Conservation (phyloP, 2,329 filamentous ascomycete species). For the Didymella segeticola region DNA sequence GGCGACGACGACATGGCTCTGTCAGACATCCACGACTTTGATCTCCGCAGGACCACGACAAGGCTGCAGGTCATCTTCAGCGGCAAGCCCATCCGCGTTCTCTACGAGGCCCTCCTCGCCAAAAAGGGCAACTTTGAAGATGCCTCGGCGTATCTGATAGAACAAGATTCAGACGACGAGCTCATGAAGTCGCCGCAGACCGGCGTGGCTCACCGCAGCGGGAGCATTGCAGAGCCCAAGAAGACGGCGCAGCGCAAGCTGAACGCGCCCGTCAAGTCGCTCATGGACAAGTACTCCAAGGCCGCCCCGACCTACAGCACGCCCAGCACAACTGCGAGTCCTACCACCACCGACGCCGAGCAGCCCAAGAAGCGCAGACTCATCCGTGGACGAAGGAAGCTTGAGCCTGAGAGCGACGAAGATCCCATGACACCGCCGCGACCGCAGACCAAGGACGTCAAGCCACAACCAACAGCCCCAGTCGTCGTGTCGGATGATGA, state of each 20-base stretch:
- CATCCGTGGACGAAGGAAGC: constrained; percentile 56
- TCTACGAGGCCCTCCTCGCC: constrained; percentile 58
- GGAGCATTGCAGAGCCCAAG: constrained; percentile 44
- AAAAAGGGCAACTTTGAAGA: constrained; percentile 63
- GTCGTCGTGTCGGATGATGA: constrained; percentile 37
- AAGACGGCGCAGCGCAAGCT: constrained; percentile 62
- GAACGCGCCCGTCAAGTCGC: constrained; percentile 60
- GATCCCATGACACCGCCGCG: constrained; percentile 22
- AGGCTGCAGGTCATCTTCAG: constrained; percentile 60
- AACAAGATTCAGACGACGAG: constrained; percentile 46
- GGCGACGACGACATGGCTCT: constrained; percentile 27
- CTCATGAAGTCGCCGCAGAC: constrained; percentile 34
- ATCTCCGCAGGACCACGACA: constrained; percentile 58
- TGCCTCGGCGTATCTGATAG: constrained; percentile 47
- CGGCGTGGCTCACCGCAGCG: constrained; percentile 26
- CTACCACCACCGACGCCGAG: constrained; percentile 19
- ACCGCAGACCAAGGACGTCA: constrained; percentile 24
- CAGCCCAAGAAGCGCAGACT: constrained; percentile 51
- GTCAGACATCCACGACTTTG: constrained; percentile 53
- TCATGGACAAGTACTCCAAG: constrained; percentile 62
- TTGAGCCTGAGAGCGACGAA: constrained; percentile 36
- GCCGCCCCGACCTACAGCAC: constrained; percentile 26
- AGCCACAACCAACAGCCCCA: constrained; percentile 17
- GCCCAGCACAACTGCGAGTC: constrained; percentile 22
- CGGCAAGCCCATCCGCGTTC: constrained; percentile 53